Conservation (phyloP, 306 rosid genomes). For the Albizia julibrissin region DNA sequence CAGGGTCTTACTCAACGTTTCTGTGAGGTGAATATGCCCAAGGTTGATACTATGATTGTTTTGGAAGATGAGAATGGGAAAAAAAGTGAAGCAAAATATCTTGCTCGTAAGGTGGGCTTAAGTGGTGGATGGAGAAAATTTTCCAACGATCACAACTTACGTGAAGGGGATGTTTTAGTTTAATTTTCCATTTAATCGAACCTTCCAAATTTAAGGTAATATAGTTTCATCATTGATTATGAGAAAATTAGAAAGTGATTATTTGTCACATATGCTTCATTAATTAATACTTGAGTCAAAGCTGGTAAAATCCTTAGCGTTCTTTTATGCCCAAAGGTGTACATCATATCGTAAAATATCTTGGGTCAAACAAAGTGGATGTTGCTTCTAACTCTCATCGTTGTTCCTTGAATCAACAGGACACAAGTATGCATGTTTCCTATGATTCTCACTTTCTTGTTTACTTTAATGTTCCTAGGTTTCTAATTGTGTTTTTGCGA, state of each 20-base stretch:
- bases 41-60: slow-evolving; percentile 33
- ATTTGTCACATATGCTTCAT: neutral
- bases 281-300: neutral
- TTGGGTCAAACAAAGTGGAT: slow-evolving; percentile 43
- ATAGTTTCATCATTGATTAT: neutral
- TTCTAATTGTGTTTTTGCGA: neutral
- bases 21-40: slow-evolving; percentile 52
- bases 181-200: slow-evolving; percentile 44
- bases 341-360: slow-evolving; percentile 54
- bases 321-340: slow-evolving; percentile 43
- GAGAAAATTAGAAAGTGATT: neutral
- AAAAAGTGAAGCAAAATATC: slow-evolving; percentile 38
- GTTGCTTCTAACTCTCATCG: slow-evolving; percentile 47
- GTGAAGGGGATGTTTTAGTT: slow-evolving; percentile 43
- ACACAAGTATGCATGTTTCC: slow-evolving; percentile 28
- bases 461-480: neutral
- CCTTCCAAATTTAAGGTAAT: slow-evolving; percentile 52
- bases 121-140: slow-evolving; percentile 63
- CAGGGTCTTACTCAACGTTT: slow-evolving; percentile 54
- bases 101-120: slow-evolving; percentile 42
- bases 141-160: slow-evolving; percentile 43
- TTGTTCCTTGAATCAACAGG: slow-evolving; percentile 8
- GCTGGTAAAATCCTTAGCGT: neutral
- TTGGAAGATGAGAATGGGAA: slow-evolving; percentile 56
- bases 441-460: slow-evolving; percentile 6